A percentile compares a stretch with the other conserved stretches of the same genome.
These are phyloP conservation scores for Sarocladiaceae sp. DNA, from an alignment of 2,329 filamentous ascomycete genomes.

Conservation along the genomic window DNA sequence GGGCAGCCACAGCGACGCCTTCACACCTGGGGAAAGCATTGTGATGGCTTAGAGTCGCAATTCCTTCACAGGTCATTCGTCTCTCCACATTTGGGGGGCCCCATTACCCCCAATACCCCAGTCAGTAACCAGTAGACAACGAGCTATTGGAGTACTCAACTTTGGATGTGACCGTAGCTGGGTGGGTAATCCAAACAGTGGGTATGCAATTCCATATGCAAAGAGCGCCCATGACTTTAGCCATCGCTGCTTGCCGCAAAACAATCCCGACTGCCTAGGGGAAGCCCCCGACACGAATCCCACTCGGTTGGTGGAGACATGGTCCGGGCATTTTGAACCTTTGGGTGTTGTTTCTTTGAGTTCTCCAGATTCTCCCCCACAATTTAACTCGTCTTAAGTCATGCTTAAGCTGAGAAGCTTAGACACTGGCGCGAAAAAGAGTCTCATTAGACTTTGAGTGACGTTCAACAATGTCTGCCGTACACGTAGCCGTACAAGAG, in stretches of 20 bases:
- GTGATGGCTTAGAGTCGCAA: background rate
- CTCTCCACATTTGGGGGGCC: background rate
- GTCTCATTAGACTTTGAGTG: background rate
- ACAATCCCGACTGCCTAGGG: too few species aligned
- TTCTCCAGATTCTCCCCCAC: background rate
- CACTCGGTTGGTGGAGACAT: background rate
- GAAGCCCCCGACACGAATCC: too few species aligned
- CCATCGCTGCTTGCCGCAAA: background rate
- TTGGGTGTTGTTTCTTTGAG: too few species aligned
- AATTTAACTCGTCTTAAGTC: constrained; percentile 1
- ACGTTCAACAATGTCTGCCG: too few species aligned
- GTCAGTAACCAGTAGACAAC: background rate
- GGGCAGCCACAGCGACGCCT: background rate
- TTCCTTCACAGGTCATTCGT: background rate
- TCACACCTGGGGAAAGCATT: background rate
- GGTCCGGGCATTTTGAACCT: background rate
- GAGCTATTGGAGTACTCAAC: background rate
- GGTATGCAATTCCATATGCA: background rate
- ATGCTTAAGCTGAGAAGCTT: too few species aligned
- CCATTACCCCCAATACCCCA: constrained; percentile 1
- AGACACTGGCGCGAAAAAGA: too few species aligned
- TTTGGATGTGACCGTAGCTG: background rate
- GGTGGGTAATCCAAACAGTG: background rate
- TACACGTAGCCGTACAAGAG: background rate
- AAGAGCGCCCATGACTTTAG: background rate